These are phyloP conservation scores for Kurtzmaniella cleridarum DNA, from an alignment of 805 yeast species.

Conservation along the genomic window DNA sequence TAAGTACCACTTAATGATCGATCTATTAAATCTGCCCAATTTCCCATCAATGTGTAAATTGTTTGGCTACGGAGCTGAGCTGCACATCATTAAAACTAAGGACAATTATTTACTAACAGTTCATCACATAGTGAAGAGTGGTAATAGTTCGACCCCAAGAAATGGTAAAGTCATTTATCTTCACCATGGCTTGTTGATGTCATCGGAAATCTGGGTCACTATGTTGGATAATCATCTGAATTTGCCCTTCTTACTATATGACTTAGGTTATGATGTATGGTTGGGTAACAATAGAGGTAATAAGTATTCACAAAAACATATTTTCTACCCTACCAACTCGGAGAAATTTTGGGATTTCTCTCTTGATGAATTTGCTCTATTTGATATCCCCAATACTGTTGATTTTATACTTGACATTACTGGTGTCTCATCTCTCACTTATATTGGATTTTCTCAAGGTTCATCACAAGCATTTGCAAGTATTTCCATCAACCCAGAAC, in stretches of 20 bases:
- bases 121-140: conserved; percentile 53
- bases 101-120: conserved; percentile 75
- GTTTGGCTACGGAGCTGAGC: conserved; percentile 69
- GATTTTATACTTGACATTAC: conserved; percentile 62
- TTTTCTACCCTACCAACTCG: conserved; percentile 24
- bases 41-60: conserved; percentile 63
- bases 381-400: conserved; percentile 81
- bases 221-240: conserved; percentile 34
- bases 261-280: conserved; percentile 91
- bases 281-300: conserved; percentile 60
- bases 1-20: conserved; percentile 26
- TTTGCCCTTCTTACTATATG: conserved; percentile 72
- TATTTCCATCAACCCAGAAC: conserved; percentile 55
- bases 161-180: conserved; percentile 57
- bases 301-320: conserved; percentile 83
- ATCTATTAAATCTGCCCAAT: conserved; percentile 41
- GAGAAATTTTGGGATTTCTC: conserved; percentile 82
- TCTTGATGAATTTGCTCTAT: conserved; percentile 85
- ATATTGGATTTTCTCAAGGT: conserved; percentile 91
- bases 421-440: conserved; percentile 40
- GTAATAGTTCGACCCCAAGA: conserved; percentile 11
- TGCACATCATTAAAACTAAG: conserved; percentile 68
- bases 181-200: conserved; percentile 91
- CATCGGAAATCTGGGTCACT: conserved; percentile 69
- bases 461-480: conserved; percentile 91